phyloP scores from a whole-genome alignment of 2,329 filamentous ascomycete genomes.

The Claviceps sp. region DNA sequence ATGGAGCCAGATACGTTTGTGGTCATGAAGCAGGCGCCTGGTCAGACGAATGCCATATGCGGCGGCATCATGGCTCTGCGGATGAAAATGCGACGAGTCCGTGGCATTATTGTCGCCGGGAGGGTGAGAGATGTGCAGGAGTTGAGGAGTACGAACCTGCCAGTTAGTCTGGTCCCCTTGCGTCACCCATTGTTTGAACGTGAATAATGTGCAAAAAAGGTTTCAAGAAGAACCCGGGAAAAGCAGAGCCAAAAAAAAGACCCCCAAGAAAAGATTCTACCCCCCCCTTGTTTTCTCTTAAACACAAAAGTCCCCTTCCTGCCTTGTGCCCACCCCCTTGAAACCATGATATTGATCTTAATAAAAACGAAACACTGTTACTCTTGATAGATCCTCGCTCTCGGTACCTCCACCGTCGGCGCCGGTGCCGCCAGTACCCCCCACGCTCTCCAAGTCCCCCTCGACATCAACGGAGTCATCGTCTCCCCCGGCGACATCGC shows the following conservation, averaged over 20 bases:
- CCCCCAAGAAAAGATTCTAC: background rate
- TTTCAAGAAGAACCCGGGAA: background rate
- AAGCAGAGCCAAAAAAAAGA: background rate
- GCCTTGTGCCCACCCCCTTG: too few species aligned
- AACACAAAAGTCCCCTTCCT: background rate
- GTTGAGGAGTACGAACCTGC: conserved; percentile 39
- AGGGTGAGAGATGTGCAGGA: conserved; percentile 53
- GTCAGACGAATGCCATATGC: conserved; percentile 55
- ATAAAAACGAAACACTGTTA: too few species aligned
- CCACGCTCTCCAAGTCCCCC: conserved; percentile 35
- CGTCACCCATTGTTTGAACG: background rate
- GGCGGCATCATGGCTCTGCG: conserved; percentile 66
- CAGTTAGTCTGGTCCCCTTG: conserved; percentile 23
- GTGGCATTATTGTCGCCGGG: conserved; percentile 53
- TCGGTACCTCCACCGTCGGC: conserved; percentile 43
- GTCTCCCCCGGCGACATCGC: conserved; percentile 49
- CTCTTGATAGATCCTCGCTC: conserved; percentile 36
- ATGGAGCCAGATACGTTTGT: conserved; percentile 46
- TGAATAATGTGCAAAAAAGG: background rate
- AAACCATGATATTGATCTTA: too few species aligned
- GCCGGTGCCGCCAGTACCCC: conserved; percentile 42
- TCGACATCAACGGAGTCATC: conserved; percentile 28
- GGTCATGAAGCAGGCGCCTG: conserved; percentile 50
- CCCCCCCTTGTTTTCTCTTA: background rate
- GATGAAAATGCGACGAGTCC: conserved; percentile 48